Evolutionary conservation across 2,329 filamentous ascomycete species (phyloP).

Genomic region (Aspergillus sp.): DNA sequence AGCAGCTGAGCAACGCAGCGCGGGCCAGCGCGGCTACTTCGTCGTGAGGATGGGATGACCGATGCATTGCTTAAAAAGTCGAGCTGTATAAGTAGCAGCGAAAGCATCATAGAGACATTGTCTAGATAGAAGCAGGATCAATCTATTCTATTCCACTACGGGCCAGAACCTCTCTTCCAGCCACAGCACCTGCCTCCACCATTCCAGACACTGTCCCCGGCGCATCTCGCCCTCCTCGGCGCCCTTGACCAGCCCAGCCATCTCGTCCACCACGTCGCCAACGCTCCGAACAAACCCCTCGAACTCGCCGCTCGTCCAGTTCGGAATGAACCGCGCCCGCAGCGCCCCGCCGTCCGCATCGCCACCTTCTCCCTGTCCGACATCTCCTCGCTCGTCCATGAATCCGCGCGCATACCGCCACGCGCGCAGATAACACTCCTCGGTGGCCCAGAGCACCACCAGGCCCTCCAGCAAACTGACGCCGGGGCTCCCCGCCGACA

Average conservation of each 20-base stretch:
- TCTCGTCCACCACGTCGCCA: slow-evolving; percentile 47
- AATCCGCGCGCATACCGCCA: slow-evolving; percentile 43
- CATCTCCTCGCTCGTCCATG: slow-evolving; percentile 24
- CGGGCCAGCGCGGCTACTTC: slow-evolving; percentile 27
- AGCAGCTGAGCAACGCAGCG: slow-evolving; percentile 32
- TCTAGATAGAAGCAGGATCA: neutral
- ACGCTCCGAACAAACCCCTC: slow-evolving; percentile 49
- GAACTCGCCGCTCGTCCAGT: slow-evolving; percentile 58
- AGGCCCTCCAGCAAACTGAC: slow-evolving; percentile 56
- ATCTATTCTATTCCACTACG: slow-evolving; percentile 11
- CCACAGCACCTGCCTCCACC: slow-evolving; percentile 42
- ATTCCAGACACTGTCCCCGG: slow-evolving; percentile 37
- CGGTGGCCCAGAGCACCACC: slow-evolving; percentile 68
- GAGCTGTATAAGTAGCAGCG: too few species aligned
- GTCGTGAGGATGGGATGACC: too few species aligned
- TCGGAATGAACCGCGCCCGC: slow-evolving; percentile 56
- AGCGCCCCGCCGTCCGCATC: slow-evolving; percentile 58
- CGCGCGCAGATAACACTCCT: slow-evolving; percentile 53
- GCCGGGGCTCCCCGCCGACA: slow-evolving; percentile 44
- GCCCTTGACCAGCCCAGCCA: slow-evolving; percentile 35
- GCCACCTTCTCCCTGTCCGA: slow-evolving; percentile 13
- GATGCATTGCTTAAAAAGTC: too few species aligned
- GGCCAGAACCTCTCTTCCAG: slow-evolving; percentile 56
- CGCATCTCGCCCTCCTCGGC: slow-evolving; percentile 28
- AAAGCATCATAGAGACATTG: too few species aligned